These are phyloP conservation scores for Penicillium olsonii DNA, from an alignment of 2,329 filamentous ascomycete genomes.

Conservation along the genomic window DNA sequence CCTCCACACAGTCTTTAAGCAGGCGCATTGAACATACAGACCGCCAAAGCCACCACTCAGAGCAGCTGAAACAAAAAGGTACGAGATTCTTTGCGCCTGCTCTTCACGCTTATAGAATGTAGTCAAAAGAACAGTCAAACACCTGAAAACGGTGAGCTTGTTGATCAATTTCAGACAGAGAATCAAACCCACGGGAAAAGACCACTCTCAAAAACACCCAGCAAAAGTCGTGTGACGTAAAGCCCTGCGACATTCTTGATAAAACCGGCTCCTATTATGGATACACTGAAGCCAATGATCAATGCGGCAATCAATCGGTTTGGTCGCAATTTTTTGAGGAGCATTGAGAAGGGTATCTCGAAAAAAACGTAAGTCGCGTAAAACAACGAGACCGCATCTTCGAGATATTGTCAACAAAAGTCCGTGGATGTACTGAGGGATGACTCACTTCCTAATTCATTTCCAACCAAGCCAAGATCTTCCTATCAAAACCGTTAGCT, in stretches of 20 bases:
- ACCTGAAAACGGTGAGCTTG: slow-evolving; percentile 5
- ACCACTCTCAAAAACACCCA: slow-evolving; percentile 21
- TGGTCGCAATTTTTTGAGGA: slow-evolving; percentile 42
- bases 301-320: slow-evolving; percentile 28
- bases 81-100: slow-evolving; percentile 25
- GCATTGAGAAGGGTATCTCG: slow-evolving; percentile 44
- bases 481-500: slow-evolving; percentile 6
- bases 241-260: slow-evolving; percentile 31
- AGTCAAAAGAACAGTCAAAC: slow-evolving; percentile 23
- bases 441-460: slow-evolving; percentile 34
- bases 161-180: no score
- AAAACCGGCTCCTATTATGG: slow-evolving; percentile 44
- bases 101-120: slow-evolving; percentile 26
- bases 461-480: slow-evolving; percentile 37
- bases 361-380: slow-evolving; percentile 47
- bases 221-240: slow-evolving; percentile 29
- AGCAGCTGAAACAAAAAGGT: slow-evolving; percentile 23
- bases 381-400: slow-evolving; percentile 44
- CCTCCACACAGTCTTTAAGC: not conserved
- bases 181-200: slow-evolving; percentile 14
- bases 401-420: slow-evolving; percentile 12
- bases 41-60: slow-evolving; percentile 26
- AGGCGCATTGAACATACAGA: slow-evolving; percentile 8
- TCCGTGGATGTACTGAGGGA: slow-evolving; percentile 19
- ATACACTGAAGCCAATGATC: slow-evolving; percentile 40